phyloP scores from a whole-genome alignment of 2,329 filamentous ascomycete genomes.

The Diplocarpon mali region DNA sequence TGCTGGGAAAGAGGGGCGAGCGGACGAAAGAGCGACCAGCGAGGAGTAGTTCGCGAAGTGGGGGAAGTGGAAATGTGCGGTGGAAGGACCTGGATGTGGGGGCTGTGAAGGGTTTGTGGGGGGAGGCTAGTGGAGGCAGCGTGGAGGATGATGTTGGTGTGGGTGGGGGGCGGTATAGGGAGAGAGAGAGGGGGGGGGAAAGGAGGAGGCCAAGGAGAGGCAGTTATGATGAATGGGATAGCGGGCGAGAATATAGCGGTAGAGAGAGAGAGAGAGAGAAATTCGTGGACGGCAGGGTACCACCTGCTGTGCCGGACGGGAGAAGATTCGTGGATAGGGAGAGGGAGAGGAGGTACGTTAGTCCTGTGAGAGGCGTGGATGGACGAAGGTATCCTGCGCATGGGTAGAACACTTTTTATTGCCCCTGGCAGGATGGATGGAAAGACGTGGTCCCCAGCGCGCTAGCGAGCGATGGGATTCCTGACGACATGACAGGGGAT shows the following conservation, averaged over 20 bases:
- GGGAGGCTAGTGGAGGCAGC: slow-evolving; percentile 6
- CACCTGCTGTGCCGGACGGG: slow-evolving; percentile 1
- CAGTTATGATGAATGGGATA: slow-evolving; percentile 9
- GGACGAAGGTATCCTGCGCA: slow-evolving; percentile 23
- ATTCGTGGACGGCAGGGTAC: not conserved
- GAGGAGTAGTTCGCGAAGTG: slow-evolving; percentile 6
- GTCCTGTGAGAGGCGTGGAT: slow-evolving; percentile 23
- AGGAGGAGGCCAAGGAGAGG: slow-evolving; percentile 8
- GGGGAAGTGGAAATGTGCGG: slow-evolving; percentile 9
- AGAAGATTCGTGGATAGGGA: slow-evolving; percentile 10
- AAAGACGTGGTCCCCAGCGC: too few species aligned
- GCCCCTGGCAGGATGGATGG: too few species aligned
- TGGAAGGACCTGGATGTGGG: slow-evolving; percentile 16
- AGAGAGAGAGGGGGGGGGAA: slow-evolving; percentile 9
- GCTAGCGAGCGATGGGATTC: too few species aligned
- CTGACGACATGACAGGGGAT: too few species aligned
- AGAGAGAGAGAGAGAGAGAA: slow-evolving; percentile 9
- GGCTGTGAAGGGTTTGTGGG: slow-evolving; percentile 18
- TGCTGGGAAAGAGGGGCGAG: slow-evolving; percentile 28
- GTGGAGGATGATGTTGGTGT: slow-evolving; percentile 9
- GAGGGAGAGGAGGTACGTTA: slow-evolving; percentile 14
- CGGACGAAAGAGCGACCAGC: slow-evolving; percentile 10
- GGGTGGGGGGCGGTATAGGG: slow-evolving; percentile 6
- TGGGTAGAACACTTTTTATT: not conserved
- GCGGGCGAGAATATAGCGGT: slow-evolving; percentile 7